These are phyloP conservation scores for Fusarium globosum DNA, from an alignment of 2,329 filamentous ascomycete genomes.

Conservation along the genomic window DNA sequence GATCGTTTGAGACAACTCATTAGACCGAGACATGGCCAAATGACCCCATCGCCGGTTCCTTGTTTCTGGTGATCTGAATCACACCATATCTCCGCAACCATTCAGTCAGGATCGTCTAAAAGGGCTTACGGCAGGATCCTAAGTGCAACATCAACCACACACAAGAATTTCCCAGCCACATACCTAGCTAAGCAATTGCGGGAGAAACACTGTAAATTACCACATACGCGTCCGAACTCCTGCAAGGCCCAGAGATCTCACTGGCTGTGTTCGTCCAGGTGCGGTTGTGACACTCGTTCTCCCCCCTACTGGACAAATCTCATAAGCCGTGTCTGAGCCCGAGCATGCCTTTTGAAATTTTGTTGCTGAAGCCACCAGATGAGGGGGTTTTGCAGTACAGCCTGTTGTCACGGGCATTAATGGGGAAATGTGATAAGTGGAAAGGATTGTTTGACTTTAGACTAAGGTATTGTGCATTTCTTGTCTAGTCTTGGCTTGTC, in stretches of 20 bases:
- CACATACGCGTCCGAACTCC: neutral
- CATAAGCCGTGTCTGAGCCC: neutral
- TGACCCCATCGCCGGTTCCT: neutral
- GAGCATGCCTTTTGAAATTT: neutral
- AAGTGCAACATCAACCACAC: neutral
- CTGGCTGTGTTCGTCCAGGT: neutral
- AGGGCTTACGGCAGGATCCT: neutral
- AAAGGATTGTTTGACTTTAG: neutral
- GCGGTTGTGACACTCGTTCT: neutral
- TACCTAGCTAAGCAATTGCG: neutral
- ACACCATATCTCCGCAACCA: neutral
- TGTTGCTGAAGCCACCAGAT: neutral
- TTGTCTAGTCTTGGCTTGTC: neutral
- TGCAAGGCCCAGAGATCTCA: neutral
- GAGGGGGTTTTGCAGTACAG: neutral
- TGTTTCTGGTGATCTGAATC: neutral
- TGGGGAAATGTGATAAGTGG: neutral
- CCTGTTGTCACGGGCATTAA: neutral
- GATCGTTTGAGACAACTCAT: neutral
- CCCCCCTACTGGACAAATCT: neutral
- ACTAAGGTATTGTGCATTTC: neutral
- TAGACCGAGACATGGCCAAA: neutral
- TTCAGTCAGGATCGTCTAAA: neutral
- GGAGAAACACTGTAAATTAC: slow-evolving; percentile 2
- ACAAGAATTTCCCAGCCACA: neutral